Evolutionary conservation across 2,329 filamentous ascomycete genomes (phyloP).

Genomic region (Xylaria sp.): DNA sequence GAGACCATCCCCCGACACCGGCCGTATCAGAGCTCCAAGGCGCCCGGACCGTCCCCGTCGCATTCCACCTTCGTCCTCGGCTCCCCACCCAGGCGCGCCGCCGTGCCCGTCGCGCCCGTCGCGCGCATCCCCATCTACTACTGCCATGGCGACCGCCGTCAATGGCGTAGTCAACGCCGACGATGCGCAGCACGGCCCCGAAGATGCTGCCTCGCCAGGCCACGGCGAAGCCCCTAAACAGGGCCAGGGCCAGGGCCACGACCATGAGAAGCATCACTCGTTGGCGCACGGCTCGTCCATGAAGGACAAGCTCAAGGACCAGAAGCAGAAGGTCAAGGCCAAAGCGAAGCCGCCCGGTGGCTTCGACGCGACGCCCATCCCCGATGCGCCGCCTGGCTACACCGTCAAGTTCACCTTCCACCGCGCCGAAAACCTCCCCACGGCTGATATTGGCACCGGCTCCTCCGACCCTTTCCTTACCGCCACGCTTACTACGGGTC

Average conservation of each 20-base stretch:
- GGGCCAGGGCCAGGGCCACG: constrained; percentile 27
- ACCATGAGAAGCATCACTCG: constrained; percentile 23
- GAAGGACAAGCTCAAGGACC: constrained; percentile 51
- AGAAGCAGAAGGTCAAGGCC: constrained; percentile 54
- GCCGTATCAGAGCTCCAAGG: constrained; percentile 12
- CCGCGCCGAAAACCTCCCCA: constrained; percentile 81
- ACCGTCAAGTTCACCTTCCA: constrained; percentile 88
- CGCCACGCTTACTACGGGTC: constrained; percentile 76
- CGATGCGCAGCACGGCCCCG: constrained; percentile 52
- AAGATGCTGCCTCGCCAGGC: constrained; percentile 34
- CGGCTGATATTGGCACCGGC: constrained; percentile 79
- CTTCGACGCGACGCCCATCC: constrained; percentile 82
- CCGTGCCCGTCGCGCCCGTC: constrained; percentile 14
- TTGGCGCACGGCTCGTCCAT: constrained; percentile 41
- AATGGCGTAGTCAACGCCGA: constrained; percentile 37
- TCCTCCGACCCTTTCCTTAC: constrained; percentile 86
- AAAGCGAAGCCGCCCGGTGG: constrained; percentile 74
- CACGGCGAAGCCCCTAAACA: constrained; percentile 27
- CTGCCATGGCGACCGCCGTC: constrained; percentile 32
- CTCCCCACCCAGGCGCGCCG: constrained; percentile 16
- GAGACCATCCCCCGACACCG: constrained; percentile 23
- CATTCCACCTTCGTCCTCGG: constrained; percentile 1
- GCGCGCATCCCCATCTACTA: constrained; percentile 16
- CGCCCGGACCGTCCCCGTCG: constrained; percentile 16
- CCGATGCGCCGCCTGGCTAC: constrained; percentile 79